These are phyloP conservation scores for Calonectria ilicicola DNA, from an alignment of 2,329 filamentous ascomycete genomes.

Conservation along the genomic window DNA sequence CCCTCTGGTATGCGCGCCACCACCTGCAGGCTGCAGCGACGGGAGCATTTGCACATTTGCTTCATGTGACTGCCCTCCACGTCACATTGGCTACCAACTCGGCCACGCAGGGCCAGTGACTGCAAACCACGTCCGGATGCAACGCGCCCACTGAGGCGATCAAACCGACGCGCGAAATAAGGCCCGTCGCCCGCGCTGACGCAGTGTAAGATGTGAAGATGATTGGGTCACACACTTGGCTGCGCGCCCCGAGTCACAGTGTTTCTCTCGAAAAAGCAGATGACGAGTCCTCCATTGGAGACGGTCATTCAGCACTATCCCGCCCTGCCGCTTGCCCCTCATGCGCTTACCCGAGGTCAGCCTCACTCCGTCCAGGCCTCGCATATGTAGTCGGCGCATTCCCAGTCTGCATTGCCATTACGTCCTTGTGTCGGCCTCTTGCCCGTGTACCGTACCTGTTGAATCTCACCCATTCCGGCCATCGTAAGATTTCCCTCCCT, in stretches of 20 bases:
- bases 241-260: not conserved
- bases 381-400: not conserved
- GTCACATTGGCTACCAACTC: not conserved
- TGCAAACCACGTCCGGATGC: not conserved
- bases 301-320: not conserved
- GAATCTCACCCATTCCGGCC: not conserved
- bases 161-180: not conserved
- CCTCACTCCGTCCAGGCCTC: not conserved
- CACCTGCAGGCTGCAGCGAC: not conserved
- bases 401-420: not conserved
- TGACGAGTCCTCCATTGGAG: not conserved
- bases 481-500: no score
- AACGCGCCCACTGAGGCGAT: not conserved
- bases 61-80: not conserved
- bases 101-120: not conserved
- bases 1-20: no score
- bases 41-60: not conserved
- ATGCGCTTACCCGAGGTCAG: not conserved
- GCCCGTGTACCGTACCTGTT: not conserved
- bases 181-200: not conserved
- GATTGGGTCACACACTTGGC: not conserved
- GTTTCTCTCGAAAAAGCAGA: not conserved
- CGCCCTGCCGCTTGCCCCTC: not conserved
- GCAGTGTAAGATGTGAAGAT: no score
- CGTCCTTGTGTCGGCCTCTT: not conserved